A percentile compares a stretch with the other conserved stretches of the same genome.
phyloP scores from a whole-genome alignment of 163 green algal species.

The Coccomyxa subellipsoidea region DNA sequence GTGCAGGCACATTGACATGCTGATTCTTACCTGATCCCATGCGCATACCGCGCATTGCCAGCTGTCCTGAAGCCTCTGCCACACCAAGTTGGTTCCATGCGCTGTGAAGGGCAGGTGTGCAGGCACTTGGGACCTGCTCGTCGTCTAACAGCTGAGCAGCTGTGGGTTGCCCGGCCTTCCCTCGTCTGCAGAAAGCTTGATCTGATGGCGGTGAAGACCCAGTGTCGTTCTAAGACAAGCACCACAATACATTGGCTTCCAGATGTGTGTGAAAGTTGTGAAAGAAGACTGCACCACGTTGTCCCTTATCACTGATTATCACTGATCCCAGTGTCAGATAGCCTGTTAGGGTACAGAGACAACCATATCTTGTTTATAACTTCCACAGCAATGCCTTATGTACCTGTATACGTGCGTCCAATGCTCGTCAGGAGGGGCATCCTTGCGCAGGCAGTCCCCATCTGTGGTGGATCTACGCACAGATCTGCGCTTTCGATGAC shows the following conservation, averaged over 20 bases:
- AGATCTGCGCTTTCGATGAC: too few species aligned
- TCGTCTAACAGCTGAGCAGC: not conserved
- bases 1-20: not conserved
- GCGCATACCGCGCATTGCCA: not conserved
- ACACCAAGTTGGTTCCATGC: not conserved
- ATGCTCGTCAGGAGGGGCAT: not conserved
- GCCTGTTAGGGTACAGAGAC: not conserved
- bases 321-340: too few species aligned
- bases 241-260: not conserved
- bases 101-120: not conserved
- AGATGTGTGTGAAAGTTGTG: too few species aligned
- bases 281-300: too few species aligned
- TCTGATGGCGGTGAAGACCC: not conserved
- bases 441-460: not conserved
- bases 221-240: not conserved
- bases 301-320: not conserved
- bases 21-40: not conserved
- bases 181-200: not conserved
- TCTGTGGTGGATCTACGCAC: not conserved
- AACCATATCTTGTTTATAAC: not conserved
- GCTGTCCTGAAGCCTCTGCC: too few species aligned
- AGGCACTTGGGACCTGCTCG: not conserved
- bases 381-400: too few species aligned
- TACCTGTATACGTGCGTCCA: not conserved
- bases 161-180: not conserved